These are phyloP conservation scores for Penicillium salamii DNA, from an alignment of 495 filamentous ascomycete species.

Conservation along the genomic window DNA sequence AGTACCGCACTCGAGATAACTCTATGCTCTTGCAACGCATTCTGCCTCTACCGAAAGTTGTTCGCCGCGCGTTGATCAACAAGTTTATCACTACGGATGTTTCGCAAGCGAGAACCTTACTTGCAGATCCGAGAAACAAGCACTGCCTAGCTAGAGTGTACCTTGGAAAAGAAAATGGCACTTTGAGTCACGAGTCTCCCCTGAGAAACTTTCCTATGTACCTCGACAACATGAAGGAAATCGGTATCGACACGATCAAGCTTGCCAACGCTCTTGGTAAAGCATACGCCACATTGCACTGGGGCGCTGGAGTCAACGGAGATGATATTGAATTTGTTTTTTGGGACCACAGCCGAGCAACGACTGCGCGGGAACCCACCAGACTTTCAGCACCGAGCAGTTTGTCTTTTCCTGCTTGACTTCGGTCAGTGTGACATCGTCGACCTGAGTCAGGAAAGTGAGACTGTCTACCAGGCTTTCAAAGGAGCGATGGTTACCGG, in stretches of 20 bases:
- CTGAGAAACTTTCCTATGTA: constrained; percentile 13
- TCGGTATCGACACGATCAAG: neutral
- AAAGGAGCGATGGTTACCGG: constrained; percentile 15
- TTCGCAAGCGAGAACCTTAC: neutral
- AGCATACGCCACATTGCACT: constrained; percentile 15
- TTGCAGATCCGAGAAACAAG: constrained; percentile 7
- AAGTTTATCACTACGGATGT: neutral
- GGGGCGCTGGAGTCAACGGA: constrained; percentile 7
- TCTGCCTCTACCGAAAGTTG: constrained; percentile 9
- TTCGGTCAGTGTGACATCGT: constrained; percentile 14
- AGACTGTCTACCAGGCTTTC: constrained; percentile 13
- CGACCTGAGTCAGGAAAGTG: constrained; percentile 4
- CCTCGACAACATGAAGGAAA: constrained; percentile 1
- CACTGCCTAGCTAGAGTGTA: constrained; percentile 12
- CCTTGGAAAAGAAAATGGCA: constrained; percentile 32
- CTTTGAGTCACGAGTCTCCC: neutral
- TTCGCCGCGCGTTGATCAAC: constrained; percentile 5
- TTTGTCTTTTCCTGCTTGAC: constrained; percentile 9
- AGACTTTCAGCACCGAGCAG: constrained; percentile 5
- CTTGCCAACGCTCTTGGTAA: constrained; percentile 10
- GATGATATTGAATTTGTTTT: constrained; percentile 20
- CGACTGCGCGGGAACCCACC: neutral
- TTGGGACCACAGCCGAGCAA: neutral
- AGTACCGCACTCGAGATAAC: constrained; percentile 1
- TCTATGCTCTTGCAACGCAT: constrained; percentile 6